These are phyloP conservation scores for Omphalea diandra DNA, from an alignment of 441 rosid genomes.

Conservation along the genomic window DNA sequence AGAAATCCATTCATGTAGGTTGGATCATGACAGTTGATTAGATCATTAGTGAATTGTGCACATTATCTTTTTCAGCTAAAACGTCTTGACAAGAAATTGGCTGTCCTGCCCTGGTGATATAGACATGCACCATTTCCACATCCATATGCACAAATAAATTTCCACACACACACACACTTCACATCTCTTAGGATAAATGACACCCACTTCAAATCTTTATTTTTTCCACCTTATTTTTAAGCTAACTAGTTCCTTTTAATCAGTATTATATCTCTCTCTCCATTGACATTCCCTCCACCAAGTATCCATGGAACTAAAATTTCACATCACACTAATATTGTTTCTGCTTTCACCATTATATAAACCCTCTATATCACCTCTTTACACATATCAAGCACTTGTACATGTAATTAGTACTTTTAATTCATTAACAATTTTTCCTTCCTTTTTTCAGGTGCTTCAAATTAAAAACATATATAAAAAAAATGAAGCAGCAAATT, in stretches of 20 bases:
- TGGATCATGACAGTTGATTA: not conserved
- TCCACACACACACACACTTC: slow-evolving; percentile 23
- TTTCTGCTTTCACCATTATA: slow-evolving; percentile 24
- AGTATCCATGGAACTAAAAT: slow-evolving; percentile 18
- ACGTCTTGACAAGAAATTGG: slow-evolving; percentile 25
- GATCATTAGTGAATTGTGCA: not conserved
- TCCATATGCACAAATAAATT: slow-evolving; percentile 31
- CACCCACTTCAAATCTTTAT: not conserved
- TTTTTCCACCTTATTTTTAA: slow-evolving; percentile 40
- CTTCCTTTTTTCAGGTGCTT: not conserved
- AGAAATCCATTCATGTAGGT: not conserved
- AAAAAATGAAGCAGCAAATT: slow-evolving; percentile 29
- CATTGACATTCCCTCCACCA: slow-evolving; percentile 37
- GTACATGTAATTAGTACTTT: not conserved
- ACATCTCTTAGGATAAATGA: not conserved
- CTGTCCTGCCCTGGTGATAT: slow-evolving; percentile 37
- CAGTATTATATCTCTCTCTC: slow-evolving; percentile 26
- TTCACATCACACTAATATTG: slow-evolving; percentile 28
- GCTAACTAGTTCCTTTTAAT: slow-evolving; percentile 45
- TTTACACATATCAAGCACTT: slow-evolving; percentile 23
- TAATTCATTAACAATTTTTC: slow-evolving; percentile 6
- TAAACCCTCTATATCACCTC: slow-evolving; percentile 16
- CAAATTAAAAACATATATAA: slow-evolving; percentile 4
- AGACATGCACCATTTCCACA: slow-evolving; percentile 8
- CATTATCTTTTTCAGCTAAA: not conserved